Evolutionary conservation across 1,139 yeast species (phyloP), one percentile per base, ranked within the genome.

Genomic region (Groenewaldozyma sp.): DNA sequence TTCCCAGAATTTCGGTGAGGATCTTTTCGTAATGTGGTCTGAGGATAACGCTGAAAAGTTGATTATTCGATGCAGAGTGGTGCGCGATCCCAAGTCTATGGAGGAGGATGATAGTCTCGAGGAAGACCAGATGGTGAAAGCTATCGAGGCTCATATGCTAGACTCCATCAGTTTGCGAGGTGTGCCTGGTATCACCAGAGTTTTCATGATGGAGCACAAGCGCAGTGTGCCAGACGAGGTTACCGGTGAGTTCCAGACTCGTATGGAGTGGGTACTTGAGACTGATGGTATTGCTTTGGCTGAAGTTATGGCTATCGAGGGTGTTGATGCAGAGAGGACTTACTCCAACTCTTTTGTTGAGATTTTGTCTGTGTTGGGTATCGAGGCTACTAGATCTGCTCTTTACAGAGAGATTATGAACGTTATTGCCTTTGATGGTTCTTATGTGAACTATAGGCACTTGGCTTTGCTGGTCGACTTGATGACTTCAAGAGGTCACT

Each of bases 381-480:
- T 93, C 58, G 99, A 93, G 63, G 99, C 99, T 34, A 94, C 98
- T 26, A 79, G 98, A 64, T 76, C 91, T 42, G 95, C 98, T 1
- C 70, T 93, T 55, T 91, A 78, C 68, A 82, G 80, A 59, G 98
- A 93, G 68, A 86, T 93, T 56, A 77, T 84, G 66, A 91, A 91
- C 57, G 98, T 93, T 54, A 86, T 93, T 74, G 96, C 97, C 3
- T 93, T 94, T 56, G 98, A 91, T 73, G 98, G 98, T 82, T 88
- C 98, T 26, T 91, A 91, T 59, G 99, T 93, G 49, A 93, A 93
- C 64, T 93, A 93, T 66, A 82, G 99, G 67, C 99, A 93, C 58
- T 82, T 91, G 91, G 96, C 98, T 2, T 70, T 93, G 54, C 73
- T 93, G 56, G 97, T 91, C 43, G 99, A 93, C 69, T 94, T 88